Percentiles rank a stretch among this genome's conserved stretches.
phyloP scores from a whole-genome alignment of 352 stramenopile genomes.

The Globisporangium paddicum region DNA sequence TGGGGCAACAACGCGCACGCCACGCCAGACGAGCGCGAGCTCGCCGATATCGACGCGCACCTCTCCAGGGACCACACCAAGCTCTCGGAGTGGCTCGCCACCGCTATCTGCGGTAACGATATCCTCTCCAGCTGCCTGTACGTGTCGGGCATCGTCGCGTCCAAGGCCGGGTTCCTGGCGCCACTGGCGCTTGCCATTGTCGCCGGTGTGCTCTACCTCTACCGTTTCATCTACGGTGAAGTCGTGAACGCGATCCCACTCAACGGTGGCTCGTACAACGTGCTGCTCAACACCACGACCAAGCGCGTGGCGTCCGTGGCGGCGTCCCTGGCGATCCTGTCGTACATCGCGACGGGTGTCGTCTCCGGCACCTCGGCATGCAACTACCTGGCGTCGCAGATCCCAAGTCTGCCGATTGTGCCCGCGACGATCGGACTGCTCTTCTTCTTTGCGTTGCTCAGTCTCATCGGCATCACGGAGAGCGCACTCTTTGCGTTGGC shows the following conservation, averaged over 20 bases:
- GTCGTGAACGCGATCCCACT: conserved; percentile 92
- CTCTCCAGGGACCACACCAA: conserved; percentile 75
- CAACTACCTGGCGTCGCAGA: conserved; percentile 82
- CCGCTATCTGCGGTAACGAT: conserved; percentile 95
- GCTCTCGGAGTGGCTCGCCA: conserved; percentile 91
- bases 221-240: conserved; percentile 94
- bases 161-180: conserved; percentile 88
- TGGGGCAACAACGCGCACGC: conserved; percentile 69
- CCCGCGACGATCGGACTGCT: conserved; percentile 80
- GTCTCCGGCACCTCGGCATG: conserved; percentile 84
- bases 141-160: conserved; percentile 77
- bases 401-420: conserved; percentile 72
- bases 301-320: conserved; percentile 92
- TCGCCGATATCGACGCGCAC: conserved; percentile 71
- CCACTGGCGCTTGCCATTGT: conserved; percentile 89
- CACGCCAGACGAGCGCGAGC: conserved; percentile 54
- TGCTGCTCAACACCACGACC: conserved; percentile 94
- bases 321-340: conserved; percentile 92
- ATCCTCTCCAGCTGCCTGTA: conserved; percentile 94
- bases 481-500: conserved; percentile 86
- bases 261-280: conserved; percentile 95
- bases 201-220: conserved; percentile 83
- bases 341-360: conserved; percentile 94
- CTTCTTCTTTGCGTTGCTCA: conserved; percentile 91
- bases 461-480: conserved; percentile 91